A percentile compares a stretch with the other conserved stretches of the same genome.
These are phyloP conservation scores for Nicotiana undulata DNA, from an alignment of 257 asterid genomes.

Conservation along the genomic window DNA sequence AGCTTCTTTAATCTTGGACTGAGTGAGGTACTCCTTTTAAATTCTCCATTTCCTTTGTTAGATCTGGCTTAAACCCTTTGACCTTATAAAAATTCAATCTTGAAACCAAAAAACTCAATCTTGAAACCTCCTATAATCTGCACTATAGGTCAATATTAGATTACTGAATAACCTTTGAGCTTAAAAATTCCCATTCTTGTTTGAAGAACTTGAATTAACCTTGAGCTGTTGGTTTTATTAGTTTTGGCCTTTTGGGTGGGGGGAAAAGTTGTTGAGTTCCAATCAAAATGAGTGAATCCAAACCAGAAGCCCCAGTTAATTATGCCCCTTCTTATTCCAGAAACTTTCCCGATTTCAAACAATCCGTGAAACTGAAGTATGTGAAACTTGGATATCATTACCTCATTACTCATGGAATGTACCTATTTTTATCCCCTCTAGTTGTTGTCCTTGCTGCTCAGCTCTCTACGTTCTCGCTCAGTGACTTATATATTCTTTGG, in stretches of 20 bases:
- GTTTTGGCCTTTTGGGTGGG: background rate
- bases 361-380: slow-evolving; percentile 27
- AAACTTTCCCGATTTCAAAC: slow-evolving; percentile 26
- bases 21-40: background rate
- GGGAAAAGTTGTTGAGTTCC: background rate
- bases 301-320: slow-evolving; percentile 10
- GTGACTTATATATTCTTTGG: slow-evolving; percentile 19
- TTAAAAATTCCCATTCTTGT: background rate
- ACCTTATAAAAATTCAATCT: background rate
- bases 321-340: slow-evolving; percentile 14
- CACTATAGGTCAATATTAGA: background rate
- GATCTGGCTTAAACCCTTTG: background rate
- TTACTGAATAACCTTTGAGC: background rate
- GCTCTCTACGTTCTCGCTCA: slow-evolving; percentile 21
- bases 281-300: slow-evolving; percentile 20
- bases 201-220: no score
- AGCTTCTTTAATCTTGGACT: background rate
- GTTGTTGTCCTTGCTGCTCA: slow-evolving; percentile 25
- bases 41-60: background rate
- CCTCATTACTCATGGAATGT: slow-evolving; percentile 35
- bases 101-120: background rate
- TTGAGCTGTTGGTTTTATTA: background rate
- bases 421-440: slow-evolving; percentile 23
- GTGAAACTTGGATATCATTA: slow-evolving; percentile 32
- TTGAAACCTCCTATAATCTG: background rate